phyloP scores from a whole-genome alignment of 805 yeast genomes.

The Ogataea sp. region DNA sequence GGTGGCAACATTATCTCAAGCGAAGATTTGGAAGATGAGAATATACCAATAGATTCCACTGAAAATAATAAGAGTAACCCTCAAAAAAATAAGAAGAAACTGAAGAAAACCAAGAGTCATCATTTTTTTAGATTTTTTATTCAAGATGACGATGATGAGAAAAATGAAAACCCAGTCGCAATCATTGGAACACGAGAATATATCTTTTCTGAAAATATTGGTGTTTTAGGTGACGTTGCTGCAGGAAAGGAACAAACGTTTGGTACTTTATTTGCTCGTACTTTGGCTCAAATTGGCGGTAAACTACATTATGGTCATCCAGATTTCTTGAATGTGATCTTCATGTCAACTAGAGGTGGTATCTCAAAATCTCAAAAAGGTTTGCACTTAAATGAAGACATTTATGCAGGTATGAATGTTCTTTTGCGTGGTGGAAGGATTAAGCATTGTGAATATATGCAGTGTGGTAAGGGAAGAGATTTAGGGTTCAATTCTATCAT shows the following conservation, averaged over 20 bases:
- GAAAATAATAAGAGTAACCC: neutral
- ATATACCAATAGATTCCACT: neutral
- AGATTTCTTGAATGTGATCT: conserved; percentile 66
- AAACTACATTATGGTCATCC: conserved; percentile 86
- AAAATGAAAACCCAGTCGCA: conserved; percentile 52
- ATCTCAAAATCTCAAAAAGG: conserved; percentile 83
- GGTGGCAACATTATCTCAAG: conserved; percentile 20
- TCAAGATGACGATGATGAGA: conserved; percentile 12
- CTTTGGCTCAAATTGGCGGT: conserved; percentile 75
- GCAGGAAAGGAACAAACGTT: conserved; percentile 87
- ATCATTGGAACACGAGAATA: conserved; percentile 81
- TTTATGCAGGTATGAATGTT: conserved; percentile 82
- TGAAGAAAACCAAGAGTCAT: too few relatives aligned
- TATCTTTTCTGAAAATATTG: conserved; percentile 75
- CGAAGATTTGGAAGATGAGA: neutral
- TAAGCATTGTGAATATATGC: conserved; percentile 75
- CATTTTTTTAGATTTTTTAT: too few relatives aligned
- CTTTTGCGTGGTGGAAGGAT: conserved; percentile 74
- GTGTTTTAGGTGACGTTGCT: conserved; percentile 77
- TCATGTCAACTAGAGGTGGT: conserved; percentile 82
- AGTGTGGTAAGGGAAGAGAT: conserved; percentile 85
- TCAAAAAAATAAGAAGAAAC: neutral
- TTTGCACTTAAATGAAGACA: conserved; percentile 76
- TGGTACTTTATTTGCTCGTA: conserved; percentile 77
- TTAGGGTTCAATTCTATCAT: conserved; percentile 77